Conservation (phyloP, 2,329 filamentous ascomycete genomes). For the Epichloe typhina region DNA sequence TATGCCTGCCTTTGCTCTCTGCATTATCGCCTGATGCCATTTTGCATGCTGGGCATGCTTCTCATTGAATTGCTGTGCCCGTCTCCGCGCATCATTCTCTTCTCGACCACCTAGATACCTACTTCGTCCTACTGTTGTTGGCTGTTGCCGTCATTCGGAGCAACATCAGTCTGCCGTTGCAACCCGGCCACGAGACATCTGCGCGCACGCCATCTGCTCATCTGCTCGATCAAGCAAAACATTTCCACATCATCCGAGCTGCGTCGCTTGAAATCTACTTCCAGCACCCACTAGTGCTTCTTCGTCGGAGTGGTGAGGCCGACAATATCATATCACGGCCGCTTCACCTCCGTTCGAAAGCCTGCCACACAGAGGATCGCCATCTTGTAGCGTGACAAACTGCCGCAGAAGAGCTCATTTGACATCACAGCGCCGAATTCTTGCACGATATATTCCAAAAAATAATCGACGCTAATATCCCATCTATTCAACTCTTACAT, state of each 20-base stretch:
- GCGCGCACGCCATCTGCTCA: background rate
- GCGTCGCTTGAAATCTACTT: background rate
- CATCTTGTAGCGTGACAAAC: background rate
- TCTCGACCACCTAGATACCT: no score
- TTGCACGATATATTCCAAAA: background rate
- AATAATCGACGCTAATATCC: background rate
- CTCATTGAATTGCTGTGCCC: background rate
- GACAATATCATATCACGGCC: background rate
- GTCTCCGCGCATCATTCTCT: background rate
- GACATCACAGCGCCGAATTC: background rate
- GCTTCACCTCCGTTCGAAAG: background rate
- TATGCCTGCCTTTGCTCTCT: background rate
- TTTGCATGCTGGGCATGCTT: background rate
- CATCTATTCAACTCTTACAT: background rate
- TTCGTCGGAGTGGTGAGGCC: background rate
- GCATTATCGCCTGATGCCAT: background rate
- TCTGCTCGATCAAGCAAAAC: background rate
- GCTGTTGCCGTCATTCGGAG: slow-evolving; percentile 1
- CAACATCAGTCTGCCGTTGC: background rate
- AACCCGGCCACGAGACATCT: background rate
- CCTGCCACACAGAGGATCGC: background rate
- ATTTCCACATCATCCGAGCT: background rate
- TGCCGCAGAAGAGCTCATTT: background rate
- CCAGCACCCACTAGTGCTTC: background rate
- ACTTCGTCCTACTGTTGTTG: background rate